Conservation (phyloP, 2,329 filamentous ascomycete species). For the Epichloe glyceriae region DNA sequence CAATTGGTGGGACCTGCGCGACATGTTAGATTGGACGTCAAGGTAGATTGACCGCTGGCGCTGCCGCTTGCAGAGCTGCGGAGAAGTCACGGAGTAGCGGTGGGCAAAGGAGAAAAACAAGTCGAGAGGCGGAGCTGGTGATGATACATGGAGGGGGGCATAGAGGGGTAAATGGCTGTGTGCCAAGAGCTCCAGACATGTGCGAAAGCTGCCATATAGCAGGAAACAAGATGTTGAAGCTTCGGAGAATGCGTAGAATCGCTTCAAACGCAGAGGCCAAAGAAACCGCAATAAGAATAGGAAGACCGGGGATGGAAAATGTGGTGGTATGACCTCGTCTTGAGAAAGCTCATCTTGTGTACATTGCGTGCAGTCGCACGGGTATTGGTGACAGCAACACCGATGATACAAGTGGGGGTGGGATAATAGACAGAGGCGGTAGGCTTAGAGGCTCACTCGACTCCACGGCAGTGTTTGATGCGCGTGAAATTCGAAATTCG, state of each 20-base stretch:
- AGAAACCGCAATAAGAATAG: neutral
- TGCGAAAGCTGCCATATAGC: neutral
- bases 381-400: slow-evolving; percentile 8
- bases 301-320: neutral
- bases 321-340: slow-evolving; percentile 23
- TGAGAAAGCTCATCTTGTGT: slow-evolving; percentile 30
- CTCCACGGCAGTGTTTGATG: neutral
- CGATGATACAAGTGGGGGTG: neutral
- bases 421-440: neutral
- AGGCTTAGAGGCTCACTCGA: neutral
- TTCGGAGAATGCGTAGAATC: neutral
- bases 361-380: slow-evolving; percentile 22
- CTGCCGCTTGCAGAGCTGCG: slow-evolving; percentile 1
- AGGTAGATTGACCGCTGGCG: slow-evolving; percentile 9
- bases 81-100: slow-evolving; percentile 1
- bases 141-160: neutral
- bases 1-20: slow-evolving; percentile 39
- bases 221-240: neutral
- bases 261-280: neutral
- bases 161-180: neutral
- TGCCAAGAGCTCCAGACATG: neutral
- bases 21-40: slow-evolving; percentile 4
- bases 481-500: neutral
- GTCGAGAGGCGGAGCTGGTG: slow-evolving; percentile 2
- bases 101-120: neutral